A percentile compares a stretch with the other conserved stretches of the same genome.
Conservation (phyloP, 2,329 filamentous ascomycete species). For the Coniochaeta ligniaria region DNA sequence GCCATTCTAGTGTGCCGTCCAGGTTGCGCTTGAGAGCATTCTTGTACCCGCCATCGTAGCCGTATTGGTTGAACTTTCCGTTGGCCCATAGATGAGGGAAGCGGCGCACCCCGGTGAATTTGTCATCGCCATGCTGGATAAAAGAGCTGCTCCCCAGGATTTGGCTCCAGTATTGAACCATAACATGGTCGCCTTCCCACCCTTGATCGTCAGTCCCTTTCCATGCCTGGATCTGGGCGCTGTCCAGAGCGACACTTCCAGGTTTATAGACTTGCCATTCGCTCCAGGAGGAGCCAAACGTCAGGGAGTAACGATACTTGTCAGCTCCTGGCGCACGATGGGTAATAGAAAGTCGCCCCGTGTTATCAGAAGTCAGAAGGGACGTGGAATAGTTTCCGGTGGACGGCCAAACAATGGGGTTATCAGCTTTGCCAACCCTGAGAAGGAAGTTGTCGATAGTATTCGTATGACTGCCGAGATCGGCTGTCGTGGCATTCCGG, state of each 20-base stretch:
- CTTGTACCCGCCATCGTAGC: slow-evolving; percentile 49
- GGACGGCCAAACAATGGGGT: slow-evolving; percentile 50
- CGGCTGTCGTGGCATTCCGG: slow-evolving; percentile 39
- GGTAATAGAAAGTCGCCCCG: slow-evolving; percentile 32
- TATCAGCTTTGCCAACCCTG: slow-evolving; percentile 47
- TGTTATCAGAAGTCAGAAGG: slow-evolving; percentile 32
- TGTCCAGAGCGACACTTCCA: slow-evolving; percentile 39
- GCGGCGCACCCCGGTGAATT: slow-evolving; percentile 33
- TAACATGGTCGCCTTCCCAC: slow-evolving; percentile 55
- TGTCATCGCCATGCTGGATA: slow-evolving; percentile 49
- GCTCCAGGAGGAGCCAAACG: slow-evolving; percentile 52
- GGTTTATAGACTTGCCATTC: slow-evolving; percentile 48
- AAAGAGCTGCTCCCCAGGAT: slow-evolving; percentile 51
- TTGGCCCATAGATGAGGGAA: slow-evolving; percentile 57
- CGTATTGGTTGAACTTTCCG: slow-evolving; percentile 54
- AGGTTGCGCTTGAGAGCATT: slow-evolving; percentile 39
- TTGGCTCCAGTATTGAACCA: slow-evolving; percentile 54
- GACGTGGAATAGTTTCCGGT: slow-evolving; percentile 42
- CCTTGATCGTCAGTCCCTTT: slow-evolving; percentile 44
- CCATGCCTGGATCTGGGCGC: slow-evolving; percentile 34
- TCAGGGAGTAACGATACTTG: slow-evolving; percentile 54
- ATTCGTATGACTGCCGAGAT: slow-evolving; percentile 34
- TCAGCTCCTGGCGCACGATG: slow-evolving; percentile 54
- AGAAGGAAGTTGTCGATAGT: slow-evolving; percentile 49
- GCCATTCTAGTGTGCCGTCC: slow-evolving; percentile 47